Conservation (phyloP, 345 rosid species). For the Laguncularia racemosa region DNA sequence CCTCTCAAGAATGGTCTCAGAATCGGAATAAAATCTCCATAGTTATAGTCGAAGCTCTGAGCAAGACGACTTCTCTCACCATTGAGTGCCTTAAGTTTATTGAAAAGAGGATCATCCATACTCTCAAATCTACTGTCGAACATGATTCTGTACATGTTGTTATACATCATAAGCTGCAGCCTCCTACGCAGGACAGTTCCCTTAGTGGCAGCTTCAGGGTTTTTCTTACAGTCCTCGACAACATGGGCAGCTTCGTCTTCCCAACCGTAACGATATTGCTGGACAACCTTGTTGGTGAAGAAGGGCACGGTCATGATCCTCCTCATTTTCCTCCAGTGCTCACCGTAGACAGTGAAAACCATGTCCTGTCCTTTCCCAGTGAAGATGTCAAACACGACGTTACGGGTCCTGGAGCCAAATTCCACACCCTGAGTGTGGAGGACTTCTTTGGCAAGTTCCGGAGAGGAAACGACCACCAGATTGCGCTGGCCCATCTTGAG, state of each 20-base stretch:
- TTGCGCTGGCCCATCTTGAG: slow-evolving; percentile 88
- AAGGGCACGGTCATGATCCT: slow-evolving; percentile 99
- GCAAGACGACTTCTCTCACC: slow-evolving; percentile 91
- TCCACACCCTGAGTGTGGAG: slow-evolving; percentile 91
- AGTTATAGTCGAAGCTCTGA: slow-evolving; percentile 95
- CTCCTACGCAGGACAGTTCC: slow-evolving; percentile 72
- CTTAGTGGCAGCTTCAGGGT: slow-evolving; percentile 55
- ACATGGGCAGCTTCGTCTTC: slow-evolving; percentile 67
- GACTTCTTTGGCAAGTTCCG: slow-evolving; percentile 79
- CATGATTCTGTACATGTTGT: slow-evolving; percentile 93
- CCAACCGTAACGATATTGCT: slow-evolving; percentile 65
- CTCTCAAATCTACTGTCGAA: slow-evolving; percentile 89
- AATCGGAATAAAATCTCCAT: slow-evolving; percentile 94
- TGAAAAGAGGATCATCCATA: slow-evolving; percentile 79
- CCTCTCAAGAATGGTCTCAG: slow-evolving; percentile 91
- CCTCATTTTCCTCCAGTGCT: slow-evolving; percentile 98
- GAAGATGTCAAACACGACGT: slow-evolving; percentile 94
- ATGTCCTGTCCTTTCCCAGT: slow-evolving; percentile 98
- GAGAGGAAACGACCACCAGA: slow-evolving; percentile 88
- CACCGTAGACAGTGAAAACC: slow-evolving; percentile 99
- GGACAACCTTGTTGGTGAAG: slow-evolving; percentile 89
- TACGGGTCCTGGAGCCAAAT: slow-evolving; percentile 90
- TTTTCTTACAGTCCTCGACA: slow-evolving; percentile 70
- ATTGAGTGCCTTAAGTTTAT: slow-evolving; percentile 71
- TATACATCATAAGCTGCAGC: slow-evolving; percentile 94